Evolutionary conservation across 139 green algal genomes (phyloP).

Genomic region (Tetraselmis chui): DNA sequence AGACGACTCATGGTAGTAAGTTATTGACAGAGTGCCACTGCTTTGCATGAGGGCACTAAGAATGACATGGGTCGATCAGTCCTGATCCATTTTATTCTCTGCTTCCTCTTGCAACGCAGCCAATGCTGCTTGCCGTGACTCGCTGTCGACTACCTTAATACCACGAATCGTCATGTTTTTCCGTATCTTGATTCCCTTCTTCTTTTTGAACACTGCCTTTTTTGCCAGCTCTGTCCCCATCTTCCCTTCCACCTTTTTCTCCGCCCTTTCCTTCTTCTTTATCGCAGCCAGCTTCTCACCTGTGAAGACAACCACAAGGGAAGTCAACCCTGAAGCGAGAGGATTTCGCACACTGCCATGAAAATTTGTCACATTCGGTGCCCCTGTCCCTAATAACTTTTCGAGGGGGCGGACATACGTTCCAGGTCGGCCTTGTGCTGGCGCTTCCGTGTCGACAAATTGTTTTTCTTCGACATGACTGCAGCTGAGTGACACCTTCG

Average conservation of each 20-base stretch:
- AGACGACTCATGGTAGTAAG: too few species aligned
- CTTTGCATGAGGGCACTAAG: too few species aligned
- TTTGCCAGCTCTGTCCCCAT: background rate
- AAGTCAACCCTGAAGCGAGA: too few species aligned
- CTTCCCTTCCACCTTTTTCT: background rate
- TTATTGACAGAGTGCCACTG: too few species aligned
- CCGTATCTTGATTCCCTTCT: background rate
- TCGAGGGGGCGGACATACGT: background rate
- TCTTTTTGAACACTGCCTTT: background rate
- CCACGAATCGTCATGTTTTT: background rate
- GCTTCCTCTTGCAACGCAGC: background rate
- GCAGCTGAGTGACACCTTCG: too few species aligned
- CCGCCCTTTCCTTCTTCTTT: background rate
- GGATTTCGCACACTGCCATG: too few species aligned
- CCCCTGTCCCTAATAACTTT: background rate
- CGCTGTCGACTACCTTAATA: background rate
- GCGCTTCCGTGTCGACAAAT: background rate
- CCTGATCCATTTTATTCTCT: background rate
- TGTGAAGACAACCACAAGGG: background rate
- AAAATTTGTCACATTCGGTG: background rate
- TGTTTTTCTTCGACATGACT: background rate
- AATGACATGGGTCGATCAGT: too few species aligned
- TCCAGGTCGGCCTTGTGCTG: background rate
- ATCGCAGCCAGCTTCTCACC: background rate
- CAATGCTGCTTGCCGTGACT: background rate